Evolutionary conservation across 768 basidiomycete species (phyloP), one percentile per base, ranked within the genome.

Genomic region (Boletellus ananas): DNA sequence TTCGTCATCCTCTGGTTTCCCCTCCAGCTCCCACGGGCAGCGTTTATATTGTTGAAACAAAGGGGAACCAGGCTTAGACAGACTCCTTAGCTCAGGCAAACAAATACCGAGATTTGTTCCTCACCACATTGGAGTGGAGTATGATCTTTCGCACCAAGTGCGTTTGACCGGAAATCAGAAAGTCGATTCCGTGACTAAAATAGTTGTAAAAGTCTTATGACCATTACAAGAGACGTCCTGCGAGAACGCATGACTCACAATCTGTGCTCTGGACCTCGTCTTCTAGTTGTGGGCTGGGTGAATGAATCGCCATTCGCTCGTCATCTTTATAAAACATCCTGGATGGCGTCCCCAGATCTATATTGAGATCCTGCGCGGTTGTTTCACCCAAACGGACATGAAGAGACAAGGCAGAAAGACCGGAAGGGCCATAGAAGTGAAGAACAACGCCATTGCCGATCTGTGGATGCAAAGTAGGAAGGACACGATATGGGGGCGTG

Each of bases 11-110:
- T 90, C 88, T 21, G 87, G 87, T 44, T 69, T 72, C 4, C 84
- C 85, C 64, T 89, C 85, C 34, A 96, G 78, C 62, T 87, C 83
- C 93, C 93, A 96, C 36, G 84, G 87, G 67, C 93, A 95, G 33
- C 92, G 84, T 61, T 93, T 90, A 64, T 94, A 93, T 12, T 85
- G 77, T 63, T 96, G 93, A 61, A 96, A 96, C 20, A 92, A 69
- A 4, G 92, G 84, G 1, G 92, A 85, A 6, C 93, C 93, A 27
- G 90, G 87, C 93, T 95, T 21, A 20, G 25, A 46, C 13, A 45
- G 13, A 20, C 29, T 17, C 23, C 51, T 50, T n/a, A 43, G 38
- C 40, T 47, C 34, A 35, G 34, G 45, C 8, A 44, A 34, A 33
- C 21, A 43, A 34, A 42, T 2, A 2, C 10, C 3, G 25, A 34